Evolutionary conservation across 73 alveolate genomes (phyloP).

Genomic region (Paramecium biaurelia): DNA sequence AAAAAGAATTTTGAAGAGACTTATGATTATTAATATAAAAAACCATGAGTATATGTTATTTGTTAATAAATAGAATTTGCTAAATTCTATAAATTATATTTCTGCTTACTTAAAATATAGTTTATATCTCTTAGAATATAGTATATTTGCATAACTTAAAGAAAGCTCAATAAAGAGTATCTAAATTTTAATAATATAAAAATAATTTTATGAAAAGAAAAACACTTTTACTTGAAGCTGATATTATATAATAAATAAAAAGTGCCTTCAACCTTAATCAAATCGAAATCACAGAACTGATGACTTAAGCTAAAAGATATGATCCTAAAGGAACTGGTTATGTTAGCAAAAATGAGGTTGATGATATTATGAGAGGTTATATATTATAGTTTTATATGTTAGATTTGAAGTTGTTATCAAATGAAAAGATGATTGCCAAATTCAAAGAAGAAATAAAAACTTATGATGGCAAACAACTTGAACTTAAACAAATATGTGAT

Average conservation of each 20-base stretch:
- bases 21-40: not conserved
- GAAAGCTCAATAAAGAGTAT: not conserved
- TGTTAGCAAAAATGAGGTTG: not conserved
- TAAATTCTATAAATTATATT: not conserved
- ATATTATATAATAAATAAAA: not conserved
- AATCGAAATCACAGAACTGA: not conserved
- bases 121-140: not conserved
- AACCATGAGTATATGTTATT: not conserved
- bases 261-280: not conserved
- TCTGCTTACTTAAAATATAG: not conserved
- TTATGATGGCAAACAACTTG: not conserved
- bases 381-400: not conserved
- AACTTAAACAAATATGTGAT: not conserved
- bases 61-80: not conserved
- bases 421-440: conserved; percentile 39
- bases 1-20: not conserved
- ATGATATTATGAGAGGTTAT: conserved; percentile 54
- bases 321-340: conserved; percentile 39
- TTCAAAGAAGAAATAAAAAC: conserved; percentile 15
- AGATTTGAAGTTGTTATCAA: not conserved
- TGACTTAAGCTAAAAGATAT: conserved; percentile 14
- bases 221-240: conserved; percentile 1
- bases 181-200: not conserved
- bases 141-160: not conserved
- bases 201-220: conserved; percentile 11